Base-by-base conservation (phyloP, 73 alveolate species). In the Uronychia binucleata region DNA sequence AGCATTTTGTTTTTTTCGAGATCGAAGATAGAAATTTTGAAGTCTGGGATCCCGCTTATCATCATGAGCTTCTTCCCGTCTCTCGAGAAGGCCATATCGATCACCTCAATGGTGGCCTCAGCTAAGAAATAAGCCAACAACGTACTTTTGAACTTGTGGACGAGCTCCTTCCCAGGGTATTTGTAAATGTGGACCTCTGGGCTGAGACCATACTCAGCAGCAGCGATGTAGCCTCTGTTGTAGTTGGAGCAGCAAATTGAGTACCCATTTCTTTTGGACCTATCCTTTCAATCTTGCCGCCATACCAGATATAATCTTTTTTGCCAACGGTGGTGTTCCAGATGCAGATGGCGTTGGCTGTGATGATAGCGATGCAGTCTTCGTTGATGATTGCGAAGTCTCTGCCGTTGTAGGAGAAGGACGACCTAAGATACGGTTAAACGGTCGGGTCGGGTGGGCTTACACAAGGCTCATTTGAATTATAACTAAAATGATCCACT, bases 41-140 rank as follows among this genome's bases (percentile, higher is more conserved):
- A 95, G 85, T 95, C 94, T 26, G 98, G 98, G 28, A 91, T 83
- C 33, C 96, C 98, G 25, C 94, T 91, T 26, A 95, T 86, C 88
- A 95, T 95, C 33, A 95, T 74, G 8, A 95, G 87, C 58, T 84
- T 89, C 35, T 90, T 85, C 77, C 97, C 95, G 79, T 93, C 96
- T 57, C 95, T 75, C 0, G 98, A 95, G 30, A 95, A 90, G 75
- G 78, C 94, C 95, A 95, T 89, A 83, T 92, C 94, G 26, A 90
- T 74, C 31, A 89, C 34, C 78, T 91, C 91, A 88, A 93, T 84
- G 34, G 95, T 87, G 26, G 94, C 83, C 75, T 88, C 92, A 28
- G 93, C 94, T 78, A 32, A 78, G 8, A 33, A 32, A 78, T 31
- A 26, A 14, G 30, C 8, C 26, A 28, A 19, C 11, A 13, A 11